phyloP scores from a whole-genome alignment of 2,329 filamentous ascomycete genomes.

The Penicillium sp. region DNA sequence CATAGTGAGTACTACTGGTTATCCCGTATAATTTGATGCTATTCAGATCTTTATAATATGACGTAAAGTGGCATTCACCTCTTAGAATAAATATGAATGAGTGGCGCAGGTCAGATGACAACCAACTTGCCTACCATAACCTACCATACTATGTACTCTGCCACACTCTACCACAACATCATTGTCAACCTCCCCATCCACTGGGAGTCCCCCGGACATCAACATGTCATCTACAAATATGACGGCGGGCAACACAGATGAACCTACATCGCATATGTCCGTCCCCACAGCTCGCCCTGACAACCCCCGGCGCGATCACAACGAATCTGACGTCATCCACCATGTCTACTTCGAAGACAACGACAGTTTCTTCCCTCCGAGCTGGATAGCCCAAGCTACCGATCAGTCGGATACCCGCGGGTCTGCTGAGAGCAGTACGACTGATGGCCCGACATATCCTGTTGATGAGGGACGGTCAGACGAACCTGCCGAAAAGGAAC shows the following conservation, averaged over 20 bases:
- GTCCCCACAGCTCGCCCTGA: slow-evolving; percentile 1
- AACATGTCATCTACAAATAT: background rate
- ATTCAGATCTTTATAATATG: too few species aligned
- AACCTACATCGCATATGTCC: background rate
- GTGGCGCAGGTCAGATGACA: slow-evolving; percentile 1
- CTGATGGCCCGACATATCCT: background rate
- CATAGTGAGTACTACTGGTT: too few species aligned
- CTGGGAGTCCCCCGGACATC: too few species aligned
- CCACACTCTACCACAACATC: too few species aligned
- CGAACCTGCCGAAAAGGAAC: background rate
- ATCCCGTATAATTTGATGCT: too few species aligned
- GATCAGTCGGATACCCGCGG: slow-evolving; percentile 3
- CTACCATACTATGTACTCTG: too few species aligned
- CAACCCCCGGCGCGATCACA: background rate
- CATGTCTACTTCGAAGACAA: slow-evolving; percentile 43
- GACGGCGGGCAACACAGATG: background rate
- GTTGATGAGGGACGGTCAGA: background rate
- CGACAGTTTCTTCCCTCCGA: slow-evolving; percentile 39
- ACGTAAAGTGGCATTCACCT: too few species aligned
- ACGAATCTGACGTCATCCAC: slow-evolving; percentile 32
- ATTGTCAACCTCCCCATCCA: too few species aligned
- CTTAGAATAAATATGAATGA: too few species aligned
- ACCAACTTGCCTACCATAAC: background rate
- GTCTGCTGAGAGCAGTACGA: slow-evolving; percentile 12
- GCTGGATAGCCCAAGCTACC: slow-evolving; percentile 28